Evolutionary conservation across 2,329 filamentous ascomycete genomes (phyloP), one percentile per base, ranked within the genome.

Genomic region (Penicillium nordicum): DNA sequence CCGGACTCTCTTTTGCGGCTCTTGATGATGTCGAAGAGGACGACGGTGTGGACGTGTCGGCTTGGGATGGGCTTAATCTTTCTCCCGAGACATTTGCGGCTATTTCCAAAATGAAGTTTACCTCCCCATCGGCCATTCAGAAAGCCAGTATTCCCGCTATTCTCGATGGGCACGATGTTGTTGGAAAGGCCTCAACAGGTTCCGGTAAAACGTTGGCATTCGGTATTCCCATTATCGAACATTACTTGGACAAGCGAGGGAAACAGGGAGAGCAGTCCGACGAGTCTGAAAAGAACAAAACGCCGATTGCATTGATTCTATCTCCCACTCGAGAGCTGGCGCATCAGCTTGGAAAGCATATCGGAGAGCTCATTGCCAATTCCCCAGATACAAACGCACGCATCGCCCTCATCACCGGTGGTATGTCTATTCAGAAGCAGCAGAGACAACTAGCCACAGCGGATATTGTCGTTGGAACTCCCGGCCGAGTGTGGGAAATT

Each of bases 201-300:
- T 97, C 94, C 14, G 94, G 94, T 65, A 99, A 99, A 76, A 99
- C 94, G 0, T 79, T 99, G 43, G 93, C 94, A 0, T 99, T 96
- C 73, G 91, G 88, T 1, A 92, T 99, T 60, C 94, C 94, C 0
- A 94, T 99, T 54, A 79, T 97, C 10, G 92, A 99, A 73, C 82
- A 83, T 53, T 97, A 88, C 80, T 76, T 99, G 7, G 82, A 83
- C 57, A 69, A 69, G 54, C 73, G 72, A 51, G 62, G 61, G 4
- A 62, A 65, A 44, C 65, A 66, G 14, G 72, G 73, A 23, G 72
- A 72, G 18, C 73, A 77, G 11, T 67, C 76, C 52, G 74, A 78
- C 25, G 74, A 77, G 29, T 68, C 76, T 37, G 68, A 73, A n/a
- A 50, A 54, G 38, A 34, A 32, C 3, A 66, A 65, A 4, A 66